Percentiles rank a stretch among this genome's conserved stretches.
Conservation (phyloP, 441 rosid genomes). For the Jatropha podagrica region DNA sequence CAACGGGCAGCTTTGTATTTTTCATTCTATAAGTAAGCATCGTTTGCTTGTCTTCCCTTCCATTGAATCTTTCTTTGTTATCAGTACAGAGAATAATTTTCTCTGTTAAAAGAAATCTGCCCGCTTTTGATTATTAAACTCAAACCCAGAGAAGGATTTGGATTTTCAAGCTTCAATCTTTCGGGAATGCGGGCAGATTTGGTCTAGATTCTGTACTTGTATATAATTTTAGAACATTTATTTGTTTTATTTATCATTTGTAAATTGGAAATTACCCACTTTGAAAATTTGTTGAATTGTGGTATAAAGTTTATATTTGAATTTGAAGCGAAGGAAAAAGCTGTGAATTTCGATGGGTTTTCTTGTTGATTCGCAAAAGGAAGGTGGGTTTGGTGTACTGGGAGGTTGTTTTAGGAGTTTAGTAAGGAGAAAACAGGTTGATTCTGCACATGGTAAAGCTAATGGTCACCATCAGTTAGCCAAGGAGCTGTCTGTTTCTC, state of each 20-base stretch:
- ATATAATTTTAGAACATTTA: not conserved
- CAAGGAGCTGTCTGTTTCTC: slow-evolving; percentile 70
- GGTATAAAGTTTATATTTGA: not conserved
- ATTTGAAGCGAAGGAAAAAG: not conserved
- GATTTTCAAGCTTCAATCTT: not conserved
- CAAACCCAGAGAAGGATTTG: not conserved
- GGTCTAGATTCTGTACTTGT: not conserved
- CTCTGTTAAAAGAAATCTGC: slow-evolving; percentile 13
- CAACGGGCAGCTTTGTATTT: not conserved
- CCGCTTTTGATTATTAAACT: slow-evolving; percentile 8
- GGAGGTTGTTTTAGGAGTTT: slow-evolving; percentile 55
- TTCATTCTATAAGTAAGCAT: not conserved
- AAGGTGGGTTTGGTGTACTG: slow-evolving; percentile 33
- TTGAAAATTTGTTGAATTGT: slow-evolving; percentile 11
- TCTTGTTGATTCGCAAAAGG: slow-evolving; percentile 48
- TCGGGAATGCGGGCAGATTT: slow-evolving; percentile 25
- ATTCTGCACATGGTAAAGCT: slow-evolving; percentile 49
- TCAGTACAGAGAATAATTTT: not conserved
- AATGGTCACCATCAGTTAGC: slow-evolving; percentile 58
- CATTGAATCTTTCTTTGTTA: not conserved
- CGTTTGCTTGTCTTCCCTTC: not conserved
- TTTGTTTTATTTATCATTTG: not conserved
- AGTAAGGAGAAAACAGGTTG: slow-evolving; percentile 89
- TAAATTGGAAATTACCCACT: not conserved
- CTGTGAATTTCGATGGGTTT: slow-evolving; percentile 49